Evolutionary conservation across 2,329 filamentous ascomycete species (phyloP).

Genomic region (Lithohypha guttulata): DNA sequence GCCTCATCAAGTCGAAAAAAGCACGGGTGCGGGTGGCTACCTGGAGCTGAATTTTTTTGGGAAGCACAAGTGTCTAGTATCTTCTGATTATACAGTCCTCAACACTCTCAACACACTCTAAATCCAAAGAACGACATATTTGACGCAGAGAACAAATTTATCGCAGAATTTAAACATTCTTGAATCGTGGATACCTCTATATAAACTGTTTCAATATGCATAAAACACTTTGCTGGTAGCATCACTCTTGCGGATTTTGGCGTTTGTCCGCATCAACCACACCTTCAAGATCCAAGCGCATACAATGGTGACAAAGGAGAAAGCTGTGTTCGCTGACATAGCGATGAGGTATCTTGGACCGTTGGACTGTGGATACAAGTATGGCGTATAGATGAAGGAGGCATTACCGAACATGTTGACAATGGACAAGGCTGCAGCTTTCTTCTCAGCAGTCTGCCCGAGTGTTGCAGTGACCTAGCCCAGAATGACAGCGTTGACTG

Average conservation of each 20-base stretch:
- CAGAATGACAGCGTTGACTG: constrained; percentile 33
- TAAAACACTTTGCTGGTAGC: constrained; percentile 5
- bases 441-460: constrained; percentile 36
- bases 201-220: constrained; percentile 5
- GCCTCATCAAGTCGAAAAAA: no score
- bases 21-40: no score
- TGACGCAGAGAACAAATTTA: no score
- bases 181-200: no score
- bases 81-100: no score
- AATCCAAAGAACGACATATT: no score
- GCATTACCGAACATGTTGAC: constrained; percentile 52
- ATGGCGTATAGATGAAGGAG: constrained; percentile 20
- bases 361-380: constrained; percentile 16
- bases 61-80: no score
- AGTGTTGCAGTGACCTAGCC: constrained; percentile 32
- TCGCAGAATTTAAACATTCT: no score
- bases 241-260: constrained; percentile 6
- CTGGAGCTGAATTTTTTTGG: no score
- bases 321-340: constrained; percentile 1
- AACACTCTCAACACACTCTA: no score
- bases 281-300: constrained; percentile 6
- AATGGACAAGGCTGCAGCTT: constrained; percentile 32
- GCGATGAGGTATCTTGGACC: constrained; percentile 6
- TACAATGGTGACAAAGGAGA: constrained; percentile 6
- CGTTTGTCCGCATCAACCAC: constrained; percentile 5